Evolutionary conservation across 2,329 filamentous ascomycete species (phyloP).

Genomic region (Fusarium tupiense): DNA sequence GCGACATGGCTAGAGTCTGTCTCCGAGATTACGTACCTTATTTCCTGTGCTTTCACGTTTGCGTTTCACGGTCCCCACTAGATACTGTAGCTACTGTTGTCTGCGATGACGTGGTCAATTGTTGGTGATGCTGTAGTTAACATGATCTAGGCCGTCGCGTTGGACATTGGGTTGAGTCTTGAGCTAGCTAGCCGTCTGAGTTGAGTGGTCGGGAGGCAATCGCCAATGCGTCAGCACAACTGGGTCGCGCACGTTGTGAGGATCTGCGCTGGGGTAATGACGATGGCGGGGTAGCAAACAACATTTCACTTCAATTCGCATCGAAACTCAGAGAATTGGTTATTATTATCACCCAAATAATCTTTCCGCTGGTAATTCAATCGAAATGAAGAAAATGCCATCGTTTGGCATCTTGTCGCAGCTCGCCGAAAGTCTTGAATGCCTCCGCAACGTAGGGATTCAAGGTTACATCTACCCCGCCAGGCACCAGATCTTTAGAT

Average conservation of each 20-base stretch:
- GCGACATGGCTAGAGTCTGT: not conserved
- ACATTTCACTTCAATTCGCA: fast-evolving
- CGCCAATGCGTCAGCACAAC: not conserved
- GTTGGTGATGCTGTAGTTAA: not conserved
- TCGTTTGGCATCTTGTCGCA: not conserved
- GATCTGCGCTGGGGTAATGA: not conserved
- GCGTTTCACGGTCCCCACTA: fast-evolving
- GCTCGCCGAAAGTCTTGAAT: not conserved
- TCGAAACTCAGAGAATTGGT: not conserved
- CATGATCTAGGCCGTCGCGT: fast-evolving
- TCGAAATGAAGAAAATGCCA: fast-evolving
- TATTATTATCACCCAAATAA: not conserved
- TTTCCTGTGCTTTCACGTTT: not conserved
- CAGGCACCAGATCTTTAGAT: not conserved
- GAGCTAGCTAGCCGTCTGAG: not conserved
- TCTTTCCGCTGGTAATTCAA: fast-evolving
- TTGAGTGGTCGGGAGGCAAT: not conserved
- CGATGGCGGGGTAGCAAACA: not conserved
- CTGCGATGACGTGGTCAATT: not conserved
- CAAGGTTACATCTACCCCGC: not conserved
- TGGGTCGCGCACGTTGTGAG: too few species aligned
- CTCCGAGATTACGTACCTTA: not conserved
- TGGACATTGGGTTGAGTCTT: not conserved
- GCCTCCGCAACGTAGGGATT: not conserved
- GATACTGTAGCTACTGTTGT: not conserved